phyloP scores from a whole-genome alignment of 2,329 filamentous ascomycete genomes.

The Cercospora beticola region DNA sequence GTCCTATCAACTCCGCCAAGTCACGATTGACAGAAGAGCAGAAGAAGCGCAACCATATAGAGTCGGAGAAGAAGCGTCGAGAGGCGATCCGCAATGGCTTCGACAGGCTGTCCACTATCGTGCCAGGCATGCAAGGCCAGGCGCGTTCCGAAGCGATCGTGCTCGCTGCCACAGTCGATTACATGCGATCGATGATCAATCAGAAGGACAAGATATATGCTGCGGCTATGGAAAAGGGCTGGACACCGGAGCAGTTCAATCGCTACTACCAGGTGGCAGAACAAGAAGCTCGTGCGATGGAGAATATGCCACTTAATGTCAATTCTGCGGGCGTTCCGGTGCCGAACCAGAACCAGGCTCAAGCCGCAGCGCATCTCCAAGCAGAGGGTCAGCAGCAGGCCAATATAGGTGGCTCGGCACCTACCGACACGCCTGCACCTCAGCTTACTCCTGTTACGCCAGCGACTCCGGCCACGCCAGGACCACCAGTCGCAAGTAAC shows the following conservation, averaged over 20 bases:
- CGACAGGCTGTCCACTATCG: conserved; percentile 74
- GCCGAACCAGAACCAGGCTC: not conserved
- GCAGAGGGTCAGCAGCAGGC: conserved; percentile 1
- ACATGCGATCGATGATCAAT: conserved; percentile 43
- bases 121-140: conserved; percentile 78
- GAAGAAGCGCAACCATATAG: conserved; percentile 73
- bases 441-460: not conserved
- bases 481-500: not conserved
- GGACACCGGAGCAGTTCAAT: conserved; percentile 17
- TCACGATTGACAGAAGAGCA: conserved; percentile 67
- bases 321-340: conserved; percentile 7
- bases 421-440: not conserved
- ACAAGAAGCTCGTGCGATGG: conserved; percentile 4
- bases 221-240: conserved; percentile 34
- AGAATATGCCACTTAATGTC: not conserved
- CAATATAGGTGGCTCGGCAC: not conserved
- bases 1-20: conserved; percentile 40
- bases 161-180: conserved; percentile 57
- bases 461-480: not conserved
- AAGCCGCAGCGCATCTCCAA: not conserved
- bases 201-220: conserved; percentile 38
- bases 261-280: conserved; percentile 16
- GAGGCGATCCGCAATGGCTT: conserved; percentile 80
- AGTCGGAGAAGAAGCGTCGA: conserved; percentile 65
- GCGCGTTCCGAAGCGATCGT: conserved; percentile 83